These are phyloP conservation scores for Daphne laureola DNA, from an alignment of 441 rosid genomes.

Conservation along the genomic window DNA sequence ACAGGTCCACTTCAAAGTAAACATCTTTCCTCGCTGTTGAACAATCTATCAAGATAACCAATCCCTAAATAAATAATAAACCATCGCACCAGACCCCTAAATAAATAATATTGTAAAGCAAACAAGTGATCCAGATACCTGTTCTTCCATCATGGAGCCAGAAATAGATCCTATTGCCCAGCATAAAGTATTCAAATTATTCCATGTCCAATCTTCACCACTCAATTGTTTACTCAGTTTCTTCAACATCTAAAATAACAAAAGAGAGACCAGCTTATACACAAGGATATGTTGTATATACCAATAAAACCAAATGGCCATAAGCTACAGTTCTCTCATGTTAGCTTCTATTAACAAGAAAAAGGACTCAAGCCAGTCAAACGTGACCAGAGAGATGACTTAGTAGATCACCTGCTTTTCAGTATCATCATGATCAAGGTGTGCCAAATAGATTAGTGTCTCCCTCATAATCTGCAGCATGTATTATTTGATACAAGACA, in stretches of 20 bases:
- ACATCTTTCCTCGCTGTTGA: no score
- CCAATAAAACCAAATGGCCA: background rate
- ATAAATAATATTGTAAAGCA: background rate
- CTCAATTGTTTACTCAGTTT: constrained; percentile 92
- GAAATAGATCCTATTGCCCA: constrained; percentile 99
- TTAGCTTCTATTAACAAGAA: background rate
- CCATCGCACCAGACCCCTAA: no score
- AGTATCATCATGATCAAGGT: constrained; percentile 98
- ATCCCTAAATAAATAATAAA: no score
- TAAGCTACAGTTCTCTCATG: background rate
- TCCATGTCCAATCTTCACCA: constrained; percentile 99
- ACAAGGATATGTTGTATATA: background rate
- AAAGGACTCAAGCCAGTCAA: background rate
- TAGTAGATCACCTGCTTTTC: constrained; percentile 74
- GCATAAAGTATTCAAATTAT: constrained; percentile 91
- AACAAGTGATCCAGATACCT: constrained; percentile 37
- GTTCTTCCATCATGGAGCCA: constrained; percentile 99
- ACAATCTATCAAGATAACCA: no score
- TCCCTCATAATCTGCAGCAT: constrained; percentile 92
- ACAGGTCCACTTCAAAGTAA: no score
- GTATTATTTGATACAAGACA: background rate
- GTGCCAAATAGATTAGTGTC: constrained; percentile 89
- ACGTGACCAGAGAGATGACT: background rate
- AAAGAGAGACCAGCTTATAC: background rate
- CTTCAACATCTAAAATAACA: constrained; percentile 70